Percentiles rank a stretch among this genome's conserved stretches.
These are phyloP conservation scores for Neurospora terricola DNA, from an alignment of 495 filamentous ascomycete species.

Conservation along the genomic window DNA sequence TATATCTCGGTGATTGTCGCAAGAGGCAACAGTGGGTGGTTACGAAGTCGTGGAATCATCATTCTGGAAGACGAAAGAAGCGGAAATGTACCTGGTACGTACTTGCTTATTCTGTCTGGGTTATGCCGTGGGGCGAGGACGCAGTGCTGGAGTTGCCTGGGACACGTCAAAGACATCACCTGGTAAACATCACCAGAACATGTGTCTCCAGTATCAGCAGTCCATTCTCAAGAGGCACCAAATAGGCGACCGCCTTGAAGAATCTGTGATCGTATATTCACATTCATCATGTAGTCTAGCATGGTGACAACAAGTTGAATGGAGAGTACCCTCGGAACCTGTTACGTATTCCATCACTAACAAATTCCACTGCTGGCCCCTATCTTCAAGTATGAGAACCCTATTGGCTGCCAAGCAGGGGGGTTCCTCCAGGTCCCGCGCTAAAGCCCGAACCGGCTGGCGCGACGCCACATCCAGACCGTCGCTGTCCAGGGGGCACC, in stretches of 20 bases:
- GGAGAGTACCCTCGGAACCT: background rate
- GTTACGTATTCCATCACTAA: background rate
- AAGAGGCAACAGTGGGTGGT: constrained; percentile 14
- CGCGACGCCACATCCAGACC: background rate
- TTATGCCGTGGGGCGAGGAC: background rate
- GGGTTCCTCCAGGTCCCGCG: background rate
- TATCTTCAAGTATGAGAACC: background rate
- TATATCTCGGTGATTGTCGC: background rate
- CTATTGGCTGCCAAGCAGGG: background rate
- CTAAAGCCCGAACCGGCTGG: background rate
- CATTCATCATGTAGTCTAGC: background rate
- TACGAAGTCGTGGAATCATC: constrained; percentile 5
- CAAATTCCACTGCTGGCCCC: background rate
- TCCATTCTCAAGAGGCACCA: background rate
- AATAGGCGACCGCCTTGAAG: background rate
- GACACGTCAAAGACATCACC: background rate
- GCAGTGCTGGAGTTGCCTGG: background rate
- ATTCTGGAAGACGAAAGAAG: constrained; percentile 13
- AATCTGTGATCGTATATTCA: background rate
- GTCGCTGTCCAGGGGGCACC: constrained; percentile 1
- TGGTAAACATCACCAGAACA: background rate
- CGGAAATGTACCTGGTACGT: background rate
- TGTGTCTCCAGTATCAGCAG: background rate
- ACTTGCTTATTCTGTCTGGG: background rate
- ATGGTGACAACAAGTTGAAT: background rate